Evolutionary conservation across 768 basidiomycete species (phyloP), one percentile per base, ranked within the genome.

Genomic region (Lyophyllum atratum): DNA sequence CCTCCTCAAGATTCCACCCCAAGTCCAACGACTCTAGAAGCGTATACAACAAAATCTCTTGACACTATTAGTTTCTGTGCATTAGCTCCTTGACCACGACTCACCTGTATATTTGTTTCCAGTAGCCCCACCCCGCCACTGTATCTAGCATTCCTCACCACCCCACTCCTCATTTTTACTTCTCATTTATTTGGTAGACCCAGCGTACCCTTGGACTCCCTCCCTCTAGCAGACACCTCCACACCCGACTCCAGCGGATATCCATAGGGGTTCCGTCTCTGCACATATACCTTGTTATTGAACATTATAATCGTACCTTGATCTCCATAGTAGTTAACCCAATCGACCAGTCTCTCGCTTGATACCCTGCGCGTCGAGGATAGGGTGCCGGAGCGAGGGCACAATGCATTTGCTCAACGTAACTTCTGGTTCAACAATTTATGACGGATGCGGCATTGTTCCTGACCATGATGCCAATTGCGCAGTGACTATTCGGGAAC

Each of bases 191-290:
- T 46, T 56, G 51, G 24, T 21, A 43, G 25, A 49, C 42, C 37
- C 24, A 28, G 37, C 17, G 6, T 21, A 34, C 42, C 45, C 51
- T 45, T 43, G 47, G n/a, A 19, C 21, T 6, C 26, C 52, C 34
- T 6, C 26, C 52, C 34, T 40, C 22, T 40, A 26, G 34, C 26
- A 56, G 17, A 46, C 50, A 40, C 56, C 55, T 46, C 54, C 42
- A 42, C 50, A 24, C 17, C 34, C 28, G 49, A 28, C 34, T 37
- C 34, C 34, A 37, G 40, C 24, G 39, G 33, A 57, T 57, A 21
- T 55, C 54, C 50, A 43, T 34, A 60, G 50, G 59, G 55, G 25
- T 49, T 28, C 49, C 54, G 4, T 59, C 40, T 49, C 49, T 57
- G 44, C 37, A 43, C 29, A 43, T 61, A 57, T 34, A 50, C 48